Evolutionary conservation across 257 asterid genomes (phyloP), one percentile per base, ranked within the genome.

Genomic region (Plantago elongata): DNA sequence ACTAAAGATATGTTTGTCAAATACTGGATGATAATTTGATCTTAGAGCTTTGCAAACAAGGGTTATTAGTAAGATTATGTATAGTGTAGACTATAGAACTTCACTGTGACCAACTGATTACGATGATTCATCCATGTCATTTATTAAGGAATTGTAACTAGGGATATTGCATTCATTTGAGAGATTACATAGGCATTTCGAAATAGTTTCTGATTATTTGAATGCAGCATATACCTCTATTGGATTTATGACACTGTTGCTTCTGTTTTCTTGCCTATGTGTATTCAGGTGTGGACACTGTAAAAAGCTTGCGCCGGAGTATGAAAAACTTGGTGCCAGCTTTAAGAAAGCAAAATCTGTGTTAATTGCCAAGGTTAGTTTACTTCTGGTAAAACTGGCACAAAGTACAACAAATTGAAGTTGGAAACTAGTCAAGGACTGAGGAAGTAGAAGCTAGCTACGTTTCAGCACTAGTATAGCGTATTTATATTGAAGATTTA

Each of bases 291-390:
- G 97, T 57, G 96, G 99, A 42, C 99, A 92, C 80, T 92, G 97
- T 75, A 92, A 87, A 66, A 92, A 92, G 80, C 96, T 92, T 60
- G 95, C 97, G 58, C 99, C 99, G 0, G 97, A 92, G 69, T 92
- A 78, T 62, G 97, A 92, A 63, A 78, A 86, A 81, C 95, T 89
- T 9, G 99, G 85, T 55, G 89, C 88, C 13, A 92, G 89, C 76
- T 92, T 92, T 77, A 92, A 76, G 96, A 92, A 89, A 75, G 84
- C 95, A 13, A 92, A 89, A 75, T 89, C 97, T 51, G 83, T 86
- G 72, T 64, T 89, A 80, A 89, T 92, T 13, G 99, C 78, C 67
- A 92, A 92, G 99, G 99, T 89, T 66, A 64, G 82, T 54, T 62
- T 5, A 55, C 43, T 11, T 22, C 27, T 22, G 27, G 27, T 22